A percentile compares a stretch with the other conserved stretches of the same genome.
Evolutionary conservation across 2,329 filamentous ascomycete genomes (phyloP).

Genomic region (Fusarium ambrosium): DNA sequence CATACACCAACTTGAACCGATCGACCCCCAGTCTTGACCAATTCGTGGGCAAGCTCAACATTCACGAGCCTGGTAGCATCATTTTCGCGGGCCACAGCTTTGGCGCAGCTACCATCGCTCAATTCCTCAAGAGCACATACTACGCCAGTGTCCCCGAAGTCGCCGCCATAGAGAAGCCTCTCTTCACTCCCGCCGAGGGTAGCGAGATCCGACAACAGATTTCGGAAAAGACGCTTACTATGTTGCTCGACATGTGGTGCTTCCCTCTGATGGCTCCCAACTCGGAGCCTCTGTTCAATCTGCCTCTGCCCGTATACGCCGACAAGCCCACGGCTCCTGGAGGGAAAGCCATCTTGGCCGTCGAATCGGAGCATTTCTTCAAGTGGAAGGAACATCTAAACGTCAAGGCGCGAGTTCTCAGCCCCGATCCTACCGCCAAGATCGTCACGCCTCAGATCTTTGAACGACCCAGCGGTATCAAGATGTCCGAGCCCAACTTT

Average conservation of each 20-base stretch:
- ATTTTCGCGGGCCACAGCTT: constrained; percentile 87
- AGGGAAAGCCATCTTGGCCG: constrained; percentile 73
- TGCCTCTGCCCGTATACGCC: constrained; percentile 79
- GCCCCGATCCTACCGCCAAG: constrained; percentile 63
- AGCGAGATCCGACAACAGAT: constrained; percentile 75
- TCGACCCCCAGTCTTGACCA: constrained; percentile 65
- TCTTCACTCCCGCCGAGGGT: constrained; percentile 70
- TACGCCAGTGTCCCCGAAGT: constrained; percentile 68
- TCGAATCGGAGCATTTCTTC: constrained; percentile 83
- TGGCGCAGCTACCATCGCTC: constrained; percentile 79
- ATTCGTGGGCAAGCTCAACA: constrained; percentile 73
- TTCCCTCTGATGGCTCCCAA: constrained; percentile 76
- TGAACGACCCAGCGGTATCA: constrained; percentile 58
- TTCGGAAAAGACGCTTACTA: constrained; percentile 73
- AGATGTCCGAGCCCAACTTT: constrained; percentile 70
- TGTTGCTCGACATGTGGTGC: constrained; percentile 86
- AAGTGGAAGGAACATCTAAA: constrained; percentile 82
- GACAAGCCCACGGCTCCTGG: constrained; percentile 63
- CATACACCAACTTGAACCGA: constrained; percentile 66
- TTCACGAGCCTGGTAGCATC: constrained; percentile 79
- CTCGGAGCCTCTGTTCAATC: constrained; percentile 74
- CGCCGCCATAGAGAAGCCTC: constrained; percentile 63
- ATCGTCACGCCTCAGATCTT: constrained; percentile 58
- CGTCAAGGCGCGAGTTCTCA: constrained; percentile 75
- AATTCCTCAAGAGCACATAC: constrained; percentile 84